These are phyloP conservation scores for Immersiporthe knoxdaviesiana DNA, from an alignment of 2,329 filamentous ascomycete genomes.

Conservation along the genomic window DNA sequence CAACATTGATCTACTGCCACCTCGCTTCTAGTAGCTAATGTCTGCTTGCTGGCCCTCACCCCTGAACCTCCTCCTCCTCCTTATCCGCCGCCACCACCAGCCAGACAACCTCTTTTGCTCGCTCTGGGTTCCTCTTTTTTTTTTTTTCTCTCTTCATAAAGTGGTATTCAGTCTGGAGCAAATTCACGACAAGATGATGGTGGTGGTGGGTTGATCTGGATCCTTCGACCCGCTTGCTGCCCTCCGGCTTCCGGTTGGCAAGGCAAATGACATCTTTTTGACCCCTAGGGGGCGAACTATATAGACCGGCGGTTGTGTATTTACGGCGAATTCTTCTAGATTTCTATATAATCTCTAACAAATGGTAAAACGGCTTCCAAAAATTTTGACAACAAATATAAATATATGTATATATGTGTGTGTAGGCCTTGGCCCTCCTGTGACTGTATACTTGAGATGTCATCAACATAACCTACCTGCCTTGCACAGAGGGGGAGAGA, in stretches of 20 bases:
- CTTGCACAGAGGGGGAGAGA: neutral
- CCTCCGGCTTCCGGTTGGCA: neutral
- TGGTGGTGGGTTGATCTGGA: neutral
- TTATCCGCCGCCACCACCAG: neutral
- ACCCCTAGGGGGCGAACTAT: constrained; percentile 21
- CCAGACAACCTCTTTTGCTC: neutral
- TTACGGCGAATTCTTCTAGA: constrained; percentile 21
- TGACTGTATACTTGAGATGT: neutral
- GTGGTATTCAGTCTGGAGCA: neutral
- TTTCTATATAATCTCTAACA: constrained; percentile 29
- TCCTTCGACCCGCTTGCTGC: constrained; percentile 3
- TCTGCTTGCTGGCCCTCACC: constrained; percentile 25
- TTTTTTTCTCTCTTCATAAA: too few relatives aligned
- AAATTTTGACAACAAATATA: constrained; percentile 1
- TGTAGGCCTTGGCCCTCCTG: neutral
- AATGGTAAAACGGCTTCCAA: constrained; percentile 24
- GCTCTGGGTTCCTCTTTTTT: neutral
- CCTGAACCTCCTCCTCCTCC: constrained; percentile 7
- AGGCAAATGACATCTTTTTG: constrained; percentile 21
- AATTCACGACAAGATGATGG: neutral
- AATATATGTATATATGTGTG: neutral
- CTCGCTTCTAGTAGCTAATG: constrained; percentile 26
- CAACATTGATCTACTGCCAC: too few relatives aligned
- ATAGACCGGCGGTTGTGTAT: constrained; percentile 24
- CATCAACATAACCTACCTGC: neutral